Evolutionary conservation across 805 yeast genomes (phyloP), one percentile per base, ranked within the genome.

Genomic region (Debaryomyces hansenii): DNA sequence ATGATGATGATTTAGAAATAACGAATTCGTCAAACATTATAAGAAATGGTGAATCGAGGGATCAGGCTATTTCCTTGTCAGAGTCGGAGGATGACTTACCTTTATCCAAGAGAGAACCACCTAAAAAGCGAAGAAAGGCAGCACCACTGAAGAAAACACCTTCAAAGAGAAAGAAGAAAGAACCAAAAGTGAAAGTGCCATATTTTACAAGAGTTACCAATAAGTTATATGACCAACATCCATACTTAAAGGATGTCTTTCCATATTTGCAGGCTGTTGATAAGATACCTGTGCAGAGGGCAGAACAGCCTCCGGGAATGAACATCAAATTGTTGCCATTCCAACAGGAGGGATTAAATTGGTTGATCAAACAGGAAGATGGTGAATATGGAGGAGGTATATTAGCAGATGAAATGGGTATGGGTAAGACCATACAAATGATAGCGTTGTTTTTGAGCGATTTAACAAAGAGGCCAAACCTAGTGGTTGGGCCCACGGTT

Each of bases 331-430:
- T 94, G 33, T 72, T 94, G 24, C 98, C 97, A 0, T 94, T 94
- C 67, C 99, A 94, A 67, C 71, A 82, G 12, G 99, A 94, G 70
- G 99, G 99, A 15, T 72, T 94, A 40, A 80, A 86, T 57, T 94
- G 99, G 99, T 75, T 94, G 49, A 55, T 80, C 11, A 75, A 81
- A 41, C 98, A 92, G 67, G 98, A 92, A 60, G 83, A 82, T 18
- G 75, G 87, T 20, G 77, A 74, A 37, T 92, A 86, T 64, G 75
- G 79, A 12, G 99, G 99, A 20, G 99, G 98, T 12, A 85, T 94
- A 8, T 71, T 94, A 40, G 98, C 99, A 4, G 99, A 94, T 71
- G 99, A 94, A 67, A 94, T 94, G 99, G 99, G 99, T 32, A 92
- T 94, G 98, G 99, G 99, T 52, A 94, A 94, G 59, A 94, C 99